phyloP scores from a whole-genome alignment of 768 basidiomycete genomes.

The Pisolithus marmoratus region DNA sequence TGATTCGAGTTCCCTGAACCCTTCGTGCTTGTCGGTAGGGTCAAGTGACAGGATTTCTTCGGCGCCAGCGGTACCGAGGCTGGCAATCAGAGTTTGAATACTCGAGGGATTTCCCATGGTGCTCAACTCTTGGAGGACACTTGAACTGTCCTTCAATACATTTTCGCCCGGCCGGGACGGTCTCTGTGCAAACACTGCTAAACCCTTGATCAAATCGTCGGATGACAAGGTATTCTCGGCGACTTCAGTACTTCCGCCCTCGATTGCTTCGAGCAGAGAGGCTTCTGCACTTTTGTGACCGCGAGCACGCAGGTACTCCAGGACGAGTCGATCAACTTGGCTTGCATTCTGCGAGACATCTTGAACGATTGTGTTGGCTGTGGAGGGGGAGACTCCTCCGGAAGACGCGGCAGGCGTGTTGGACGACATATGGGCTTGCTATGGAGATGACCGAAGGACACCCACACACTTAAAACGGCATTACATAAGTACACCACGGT shows the following conservation, averaged over 20 bases:
- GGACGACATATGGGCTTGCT: slow-evolving; percentile 19
- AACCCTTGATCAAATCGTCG: slow-evolving; percentile 52
- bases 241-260: slow-evolving; percentile 28
- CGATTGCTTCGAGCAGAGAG: slow-evolving; percentile 35
- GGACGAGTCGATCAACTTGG: slow-evolving; percentile 35
- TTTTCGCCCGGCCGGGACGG: slow-evolving; percentile 64
- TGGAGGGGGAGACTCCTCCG: slow-evolving; percentile 23
- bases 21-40: slow-evolving; percentile 81
- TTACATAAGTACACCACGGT: too few relatives aligned
- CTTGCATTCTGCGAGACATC: slow-evolving; percentile 15
- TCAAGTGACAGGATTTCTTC: slow-evolving; percentile 79
- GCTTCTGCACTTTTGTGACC: slow-evolving; percentile 43
- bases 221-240: slow-evolving; percentile 34
- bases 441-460: background rate
- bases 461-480: too few relatives aligned
- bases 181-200: slow-evolving; percentile 66
- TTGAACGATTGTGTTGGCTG: slow-evolving; percentile 20
- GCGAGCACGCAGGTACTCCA: slow-evolving; percentile 44
- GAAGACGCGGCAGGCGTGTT: slow-evolving; percentile 30
- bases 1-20: slow-evolving; percentile 77
- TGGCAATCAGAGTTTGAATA: slow-evolving; percentile 72
- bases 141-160: slow-evolving; percentile 58
- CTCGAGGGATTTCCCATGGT: slow-evolving; percentile 65
- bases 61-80: slow-evolving; percentile 72
- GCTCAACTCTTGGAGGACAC: slow-evolving; percentile 61